These are phyloP conservation scores for Lasiodiplodia gonubiensis DNA, from an alignment of 2,329 filamentous ascomycete species.

Conservation along the genomic window DNA sequence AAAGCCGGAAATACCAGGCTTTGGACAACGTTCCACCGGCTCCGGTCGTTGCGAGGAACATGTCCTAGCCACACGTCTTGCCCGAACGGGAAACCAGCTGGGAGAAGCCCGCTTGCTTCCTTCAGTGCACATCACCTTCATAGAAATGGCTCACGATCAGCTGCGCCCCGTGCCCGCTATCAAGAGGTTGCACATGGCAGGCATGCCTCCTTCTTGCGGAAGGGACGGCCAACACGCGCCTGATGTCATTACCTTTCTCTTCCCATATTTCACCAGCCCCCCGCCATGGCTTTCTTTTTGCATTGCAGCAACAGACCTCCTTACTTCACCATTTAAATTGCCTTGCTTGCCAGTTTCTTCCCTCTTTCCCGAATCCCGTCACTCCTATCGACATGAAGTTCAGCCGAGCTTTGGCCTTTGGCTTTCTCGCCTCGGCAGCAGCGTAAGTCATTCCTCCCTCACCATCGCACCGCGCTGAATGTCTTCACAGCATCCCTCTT, in stretches of 20 bases:
- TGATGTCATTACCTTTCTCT: conserved; percentile 23
- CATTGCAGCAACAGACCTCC: neutral
- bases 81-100: neutral
- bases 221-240: conserved; percentile 1
- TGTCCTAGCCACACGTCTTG: neutral
- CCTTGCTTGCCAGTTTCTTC: neutral
- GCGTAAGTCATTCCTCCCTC: neutral
- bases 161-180: conserved; percentile 7
- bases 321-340: neutral
- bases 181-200: neutral
- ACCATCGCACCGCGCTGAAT: neutral
- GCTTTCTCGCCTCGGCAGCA: conserved; percentile 8
- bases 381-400: conserved; percentile 16
- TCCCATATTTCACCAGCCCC: neutral
- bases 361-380: neutral
- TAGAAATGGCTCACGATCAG: neutral
- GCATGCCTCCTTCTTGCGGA: neutral
- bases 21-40: neutral
- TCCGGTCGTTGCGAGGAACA: neutral
- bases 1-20: neutral
- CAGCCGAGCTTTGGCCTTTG: conserved; percentile 1
- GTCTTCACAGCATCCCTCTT: conserved; percentile 2
- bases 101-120: neutral
- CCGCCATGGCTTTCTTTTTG: neutral
- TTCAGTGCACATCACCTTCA: conserved; percentile 11